These are phyloP conservation scores for sunflower (Helianthus annuus) DNA, from an alignment of 129 eudicot species.

Conservation along the genomic window HanXRQr2.0-SUNRISE NC_035442.2:175700253-175700752, in stretches of 20 bases:
- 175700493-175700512: constrained; percentile 83
- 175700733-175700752: constrained; percentile 87
- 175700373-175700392: constrained; percentile 22
- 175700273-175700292: no score
- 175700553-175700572: constrained; percentile 98
- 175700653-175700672: background rate
- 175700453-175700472: constrained; percentile 73
- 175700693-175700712: constrained; percentile 57
- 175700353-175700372: background rate
- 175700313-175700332: no score
- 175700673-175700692: background rate
- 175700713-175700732: constrained; percentile 85
- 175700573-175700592: constrained; percentile 94
- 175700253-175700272: no score
- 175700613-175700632: constrained; percentile 77
- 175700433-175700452: constrained; percentile 77
- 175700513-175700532: constrained; percentile 92
- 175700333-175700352: background rate
- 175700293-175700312: no score
- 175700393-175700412: constrained; percentile 90
- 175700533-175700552: constrained; percentile 77
- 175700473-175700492: constrained; percentile 71
- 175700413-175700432: constrained; percentile 81
- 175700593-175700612: constrained; percentile 96
- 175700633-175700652: background rate